Percentiles rank a stretch among this genome's conserved stretches.
These are phyloP conservation scores for Ceratobasidium sp. DNA, from an alignment of 1,284 basidiomycete species.

Conservation along the genomic window DNA sequence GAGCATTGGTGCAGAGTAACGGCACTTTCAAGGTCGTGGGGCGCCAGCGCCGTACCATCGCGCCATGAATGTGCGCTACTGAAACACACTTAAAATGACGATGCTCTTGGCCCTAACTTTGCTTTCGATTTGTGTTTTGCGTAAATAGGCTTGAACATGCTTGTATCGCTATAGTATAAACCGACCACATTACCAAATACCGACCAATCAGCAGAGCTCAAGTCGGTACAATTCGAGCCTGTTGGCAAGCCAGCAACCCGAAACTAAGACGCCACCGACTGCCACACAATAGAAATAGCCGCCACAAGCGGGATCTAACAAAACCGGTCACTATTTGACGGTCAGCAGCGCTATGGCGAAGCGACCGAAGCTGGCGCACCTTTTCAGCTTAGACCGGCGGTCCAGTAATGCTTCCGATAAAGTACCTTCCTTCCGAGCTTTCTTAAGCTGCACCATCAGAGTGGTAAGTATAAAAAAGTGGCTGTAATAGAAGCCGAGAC, in stretches of 20 bases:
- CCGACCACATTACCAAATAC: background rate
- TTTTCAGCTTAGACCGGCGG: conserved; percentile 90
- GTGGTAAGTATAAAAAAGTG: conserved; percentile 43
- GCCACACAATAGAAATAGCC: background rate
- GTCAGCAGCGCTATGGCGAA: background rate
- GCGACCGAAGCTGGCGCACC: conserved; percentile 64
- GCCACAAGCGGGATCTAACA: conserved; percentile 1
- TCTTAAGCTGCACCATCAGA: conserved; percentile 72
- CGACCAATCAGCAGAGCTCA: background rate
- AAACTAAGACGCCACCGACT: background rate
- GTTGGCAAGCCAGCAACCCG: background rate
- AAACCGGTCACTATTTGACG: conserved; percentile 31
- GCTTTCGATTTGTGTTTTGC: background rate
- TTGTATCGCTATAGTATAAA: background rate
- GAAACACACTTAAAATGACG: background rate
- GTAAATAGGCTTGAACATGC: background rate
- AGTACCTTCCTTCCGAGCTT: conserved; percentile 87
- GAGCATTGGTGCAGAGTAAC: conserved; percentile 69
- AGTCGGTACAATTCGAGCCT: background rate
- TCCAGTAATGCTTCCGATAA: conserved; percentile 91
- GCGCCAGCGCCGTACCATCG: conserved; percentile 40
- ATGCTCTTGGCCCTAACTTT: background rate
- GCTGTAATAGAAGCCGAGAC: conserved; percentile 50
- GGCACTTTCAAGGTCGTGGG: conserved; percentile 67
- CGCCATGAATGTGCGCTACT: conserved; percentile 12